Base-by-base conservation (phyloP, 2,329 filamentous ascomycete genomes). In the Cladophialophora yegresii region DNA sequence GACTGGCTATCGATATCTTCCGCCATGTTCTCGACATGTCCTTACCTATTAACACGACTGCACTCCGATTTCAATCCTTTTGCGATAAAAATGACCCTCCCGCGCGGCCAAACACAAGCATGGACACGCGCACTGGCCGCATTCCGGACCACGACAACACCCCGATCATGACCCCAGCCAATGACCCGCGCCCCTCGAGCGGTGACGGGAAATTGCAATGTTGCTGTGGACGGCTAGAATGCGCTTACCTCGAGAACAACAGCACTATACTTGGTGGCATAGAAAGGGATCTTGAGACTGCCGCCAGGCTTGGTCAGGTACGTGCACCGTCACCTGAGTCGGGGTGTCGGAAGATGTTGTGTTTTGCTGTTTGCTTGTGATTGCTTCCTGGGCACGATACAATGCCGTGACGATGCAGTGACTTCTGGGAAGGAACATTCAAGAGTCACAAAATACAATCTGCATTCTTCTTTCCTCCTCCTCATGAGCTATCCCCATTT, bases 301-400 rank as follows among this genome's bases (percentile, higher is more conserved):
- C 95, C 47, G 95, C 92, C 55, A 85, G 89, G 75, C 84, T 97
- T 72, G 95, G 95, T 70, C 91, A 97, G 90, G 93, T 97, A 89
- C 75, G 91, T 86, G 69, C 65, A 67, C 68, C 47, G 28, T 50
- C 13, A 59, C 47, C 40, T 59, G 8, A 16, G 51, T 40, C 47
- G 32, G 57, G 23, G 33, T 26, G 20, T 60, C 59, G 28, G 36
- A 32, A 13, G 20, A 47, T 49, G 40, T 13, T 47, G n/a, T 61
- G 28, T 45, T 69, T 67, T 72, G 55, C 55, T 45, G 59, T 63
- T 53, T 30, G 36, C 16, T n/a, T 16, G 36, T 8, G 36, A 51
- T 51, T 55, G 43, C 50, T 30, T 30, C 33, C n/a, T 47, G 61
- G 45, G 32, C 22, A 9, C 2, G 28, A 30, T 30, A 28, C n/a